Percentiles rank a stretch among this genome's conserved stretches.
phyloP scores from a whole-genome alignment of 2,329 filamentous ascomycete species.

The Juglanconis juglandina region DNA sequence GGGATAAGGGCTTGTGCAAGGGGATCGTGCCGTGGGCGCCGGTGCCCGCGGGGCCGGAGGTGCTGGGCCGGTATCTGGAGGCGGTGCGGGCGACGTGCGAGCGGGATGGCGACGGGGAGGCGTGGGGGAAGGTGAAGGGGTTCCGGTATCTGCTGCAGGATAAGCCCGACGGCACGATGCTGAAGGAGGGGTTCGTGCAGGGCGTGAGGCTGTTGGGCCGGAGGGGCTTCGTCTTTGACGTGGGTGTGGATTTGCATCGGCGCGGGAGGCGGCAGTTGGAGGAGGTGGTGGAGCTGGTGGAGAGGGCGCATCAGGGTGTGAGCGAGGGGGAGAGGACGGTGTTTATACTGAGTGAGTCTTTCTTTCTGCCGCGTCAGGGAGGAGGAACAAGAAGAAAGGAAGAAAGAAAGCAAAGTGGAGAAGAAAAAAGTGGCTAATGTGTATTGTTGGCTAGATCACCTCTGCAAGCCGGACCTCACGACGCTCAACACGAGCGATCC shows the following conservation, averaged over 20 bases:
- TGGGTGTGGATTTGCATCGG: slow-evolving; percentile 78
- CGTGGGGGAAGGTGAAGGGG: slow-evolving; percentile 68
- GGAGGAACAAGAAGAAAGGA: background rate
- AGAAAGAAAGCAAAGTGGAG: background rate
- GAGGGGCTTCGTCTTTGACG: slow-evolving; percentile 69
- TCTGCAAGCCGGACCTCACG: slow-evolving; percentile 80
- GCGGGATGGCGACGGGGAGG: slow-evolving; percentile 49
- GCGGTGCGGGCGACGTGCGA: slow-evolving; percentile 49
- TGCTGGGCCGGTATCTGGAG: slow-evolving; percentile 63
- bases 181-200: slow-evolving; percentile 62
- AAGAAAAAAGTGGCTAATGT: background rate
- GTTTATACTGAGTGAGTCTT: slow-evolving; percentile 66
- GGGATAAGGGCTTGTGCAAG: slow-evolving; percentile 55
- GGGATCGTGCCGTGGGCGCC: slow-evolving; percentile 87
- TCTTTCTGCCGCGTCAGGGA: background rate
- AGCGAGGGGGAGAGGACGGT: slow-evolving; percentile 57
- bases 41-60: slow-evolving; percentile 59
- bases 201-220: slow-evolving; percentile 62
- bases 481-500: slow-evolving; percentile 57
- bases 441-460: slow-evolving; percentile 62
- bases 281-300: slow-evolving; percentile 68
- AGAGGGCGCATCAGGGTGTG: slow-evolving; percentile 60
- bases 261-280: slow-evolving; percentile 71
- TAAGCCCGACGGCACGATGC: slow-evolving; percentile 63
- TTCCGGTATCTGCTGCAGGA: slow-evolving; percentile 83